Conservation (phyloP, 768 basidiomycete species). For the Naematelia encephala region DNA sequence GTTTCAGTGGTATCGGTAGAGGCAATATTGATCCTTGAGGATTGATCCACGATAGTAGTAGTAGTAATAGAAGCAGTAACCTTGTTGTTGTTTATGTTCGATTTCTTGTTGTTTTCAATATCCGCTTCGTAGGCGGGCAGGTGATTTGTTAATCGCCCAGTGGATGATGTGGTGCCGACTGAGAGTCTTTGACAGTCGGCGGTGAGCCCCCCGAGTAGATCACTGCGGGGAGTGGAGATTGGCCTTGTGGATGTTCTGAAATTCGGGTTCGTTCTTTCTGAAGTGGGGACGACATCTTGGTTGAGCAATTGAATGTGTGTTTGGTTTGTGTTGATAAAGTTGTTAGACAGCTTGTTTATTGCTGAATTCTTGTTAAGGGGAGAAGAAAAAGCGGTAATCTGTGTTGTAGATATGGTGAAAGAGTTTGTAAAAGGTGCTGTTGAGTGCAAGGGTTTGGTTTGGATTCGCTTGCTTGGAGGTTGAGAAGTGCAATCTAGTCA, state of each 20-base stretch:
- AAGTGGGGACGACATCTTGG: background rate
- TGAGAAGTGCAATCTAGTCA: conserved; percentile 3
- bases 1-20: background rate
- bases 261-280: background rate
- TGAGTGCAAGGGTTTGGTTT: conserved; percentile 5
- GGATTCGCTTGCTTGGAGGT: no score
- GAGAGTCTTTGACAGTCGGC: background rate
- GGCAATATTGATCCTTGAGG: background rate
- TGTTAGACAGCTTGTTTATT: background rate
- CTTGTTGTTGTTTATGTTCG: conserved; percentile 1
- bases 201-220: background rate
- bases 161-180: conserved; percentile 4
- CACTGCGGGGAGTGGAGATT: background rate
- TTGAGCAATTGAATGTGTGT: background rate
- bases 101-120: background rate
- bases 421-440: conserved; percentile 1
- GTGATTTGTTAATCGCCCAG: conserved; percentile 8
- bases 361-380: no score
- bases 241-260: background rate
- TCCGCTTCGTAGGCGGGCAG: background rate
- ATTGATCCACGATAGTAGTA: background rate
- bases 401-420: background rate
- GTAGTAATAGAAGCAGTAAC: background rate
- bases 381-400: background rate
- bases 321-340: background rate